phyloP scores from a whole-genome alignment of 352 stramenopile genomes.

The Phytophthora melonis region DNA sequence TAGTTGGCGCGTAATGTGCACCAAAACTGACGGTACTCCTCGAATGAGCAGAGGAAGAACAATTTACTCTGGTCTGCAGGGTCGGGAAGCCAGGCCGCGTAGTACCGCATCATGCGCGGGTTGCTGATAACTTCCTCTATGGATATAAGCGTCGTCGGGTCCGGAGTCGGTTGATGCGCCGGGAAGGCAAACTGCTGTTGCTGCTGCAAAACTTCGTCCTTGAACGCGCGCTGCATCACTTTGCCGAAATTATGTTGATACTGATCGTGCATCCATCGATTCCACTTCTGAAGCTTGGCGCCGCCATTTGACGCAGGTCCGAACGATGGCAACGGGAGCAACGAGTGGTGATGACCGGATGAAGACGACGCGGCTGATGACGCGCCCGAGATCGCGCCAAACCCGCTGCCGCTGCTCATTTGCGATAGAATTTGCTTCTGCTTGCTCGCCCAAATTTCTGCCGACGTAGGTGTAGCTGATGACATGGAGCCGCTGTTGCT shows the following conservation, averaged over 20 bases:
- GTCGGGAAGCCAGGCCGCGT: slow-evolving; percentile 68
- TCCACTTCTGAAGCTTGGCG: slow-evolving; percentile 88
- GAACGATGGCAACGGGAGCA: slow-evolving; percentile 42
- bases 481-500: slow-evolving; percentile 30
- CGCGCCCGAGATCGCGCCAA: slow-evolving; percentile 17
- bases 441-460: slow-evolving; percentile 78
- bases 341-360: slow-evolving; percentile 34
- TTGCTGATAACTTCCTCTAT: slow-evolving; percentile 86
- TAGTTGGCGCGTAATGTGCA: slow-evolving; percentile 77
- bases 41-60: slow-evolving; percentile 84
- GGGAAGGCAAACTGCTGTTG: slow-evolving; percentile 45
- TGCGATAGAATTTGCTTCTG: slow-evolving; percentile 77
- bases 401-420: slow-evolving; percentile 43
- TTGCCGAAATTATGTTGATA: slow-evolving; percentile 81
- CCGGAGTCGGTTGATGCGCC: slow-evolving; percentile 38
- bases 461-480: slow-evolving; percentile 49
- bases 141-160: slow-evolving; percentile 67
- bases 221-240: slow-evolving; percentile 71
- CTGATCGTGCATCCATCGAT: slow-evolving; percentile 79
- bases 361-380: slow-evolving; percentile 32
- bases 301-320: slow-evolving; percentile 47
- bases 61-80: slow-evolving; percentile 75
- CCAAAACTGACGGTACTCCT: slow-evolving; percentile 81
- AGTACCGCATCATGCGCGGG: slow-evolving; percentile 84
- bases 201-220: slow-evolving; percentile 61